Conservation (phyloP, 2,329 filamentous ascomycete genomes). For the Xylaria sp. region DNA sequence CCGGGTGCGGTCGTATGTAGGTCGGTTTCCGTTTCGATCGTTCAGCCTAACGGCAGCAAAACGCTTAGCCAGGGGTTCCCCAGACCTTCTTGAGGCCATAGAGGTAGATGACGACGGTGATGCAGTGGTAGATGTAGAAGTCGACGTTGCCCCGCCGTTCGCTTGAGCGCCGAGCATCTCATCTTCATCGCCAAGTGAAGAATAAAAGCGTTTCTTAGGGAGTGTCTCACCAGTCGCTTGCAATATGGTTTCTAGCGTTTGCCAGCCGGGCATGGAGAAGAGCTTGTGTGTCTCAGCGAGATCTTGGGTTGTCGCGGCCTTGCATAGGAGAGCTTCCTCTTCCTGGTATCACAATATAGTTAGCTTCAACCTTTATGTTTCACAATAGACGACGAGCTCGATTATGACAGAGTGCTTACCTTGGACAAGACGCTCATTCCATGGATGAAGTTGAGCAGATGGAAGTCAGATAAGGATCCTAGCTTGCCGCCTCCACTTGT, state of each 20-base stretch:
- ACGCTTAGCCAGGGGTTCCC: conserved; percentile 53
- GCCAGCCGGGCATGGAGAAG: conserved; percentile 89
- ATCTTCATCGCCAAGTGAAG: conserved; percentile 52
- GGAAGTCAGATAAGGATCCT: conserved; percentile 85
- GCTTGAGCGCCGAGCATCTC: conserved; percentile 41
- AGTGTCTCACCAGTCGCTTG: conserved; percentile 97
- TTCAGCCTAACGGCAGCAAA: conserved; percentile 54
- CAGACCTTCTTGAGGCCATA: conserved; percentile 40
- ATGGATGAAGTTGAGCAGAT: conserved; percentile 88
- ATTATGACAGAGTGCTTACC: conserved; percentile 64
- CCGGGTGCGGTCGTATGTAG: conserved; percentile 48
- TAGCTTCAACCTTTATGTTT: conserved; percentile 24
- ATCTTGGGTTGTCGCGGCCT: conserved; percentile 84
- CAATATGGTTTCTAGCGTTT: conserved; percentile 91
- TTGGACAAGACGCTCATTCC: conserved; percentile 84
- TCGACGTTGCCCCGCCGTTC: conserved; percentile 37
- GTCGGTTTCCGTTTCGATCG: conserved; percentile 47
- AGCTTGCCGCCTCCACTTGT: conserved; percentile 68
- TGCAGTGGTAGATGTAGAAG: conserved; percentile 22
- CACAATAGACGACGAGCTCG: conserved; percentile 16
- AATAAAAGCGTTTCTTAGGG: conserved; percentile 74
- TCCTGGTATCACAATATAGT: conserved; percentile 67
- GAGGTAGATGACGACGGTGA: conserved; percentile 31
- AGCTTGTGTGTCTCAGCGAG: conserved; percentile 84
- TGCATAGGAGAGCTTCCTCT: conserved; percentile 86